Evolutionary conservation across 768 basidiomycete species (phyloP).

Genomic region (Kwoniella pini): DNA sequence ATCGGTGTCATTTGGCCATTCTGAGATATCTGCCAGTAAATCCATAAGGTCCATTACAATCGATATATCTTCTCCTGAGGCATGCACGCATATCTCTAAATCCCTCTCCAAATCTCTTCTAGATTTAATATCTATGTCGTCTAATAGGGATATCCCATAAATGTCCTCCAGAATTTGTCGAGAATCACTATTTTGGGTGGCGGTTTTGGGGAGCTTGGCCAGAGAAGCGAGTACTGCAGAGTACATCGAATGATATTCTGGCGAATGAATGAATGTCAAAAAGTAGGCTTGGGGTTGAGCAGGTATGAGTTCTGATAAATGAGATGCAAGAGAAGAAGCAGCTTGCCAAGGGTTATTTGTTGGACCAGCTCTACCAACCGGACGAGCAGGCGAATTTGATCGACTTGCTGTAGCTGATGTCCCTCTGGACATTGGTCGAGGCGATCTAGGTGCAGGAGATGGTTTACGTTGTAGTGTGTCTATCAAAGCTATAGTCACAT

Average conservation of each 20-base stretch:
- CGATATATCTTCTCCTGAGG: slow-evolving; percentile 39
- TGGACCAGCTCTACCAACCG: slow-evolving; percentile 5
- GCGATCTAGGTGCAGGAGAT: slow-evolving; percentile 24
- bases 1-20: slow-evolving; percentile 36
- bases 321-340: slow-evolving; percentile 38
- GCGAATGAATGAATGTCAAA: slow-evolving; percentile 41
- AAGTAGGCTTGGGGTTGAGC: slow-evolving; percentile 35
- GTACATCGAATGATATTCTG: slow-evolving; percentile 39
- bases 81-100: slow-evolving; percentile 41
- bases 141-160: slow-evolving; percentile 27
- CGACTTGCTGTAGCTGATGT: neutral
- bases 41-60: slow-evolving; percentile 49
- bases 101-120: slow-evolving; percentile 22
- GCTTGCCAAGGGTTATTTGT: slow-evolving; percentile 43
- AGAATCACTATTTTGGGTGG: neutral
- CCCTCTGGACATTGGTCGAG: slow-evolving; percentile 15
- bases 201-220: neutral
- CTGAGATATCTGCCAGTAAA: slow-evolving; percentile 38
- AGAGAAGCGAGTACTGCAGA: slow-evolving; percentile 44
- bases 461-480: slow-evolving; percentile 40
- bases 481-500: slow-evolving; percentile 30
- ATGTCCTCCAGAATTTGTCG: slow-evolving; percentile 42
- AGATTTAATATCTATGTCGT: neutral
- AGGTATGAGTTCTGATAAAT: slow-evolving; percentile 38
- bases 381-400: slow-evolving; percentile 5